Percentiles rank a stretch among this genome's conserved stretches.
Conservation (phyloP, 371 early-diverging fungal genomes). For the Saksenaea vasiformis region DNA sequence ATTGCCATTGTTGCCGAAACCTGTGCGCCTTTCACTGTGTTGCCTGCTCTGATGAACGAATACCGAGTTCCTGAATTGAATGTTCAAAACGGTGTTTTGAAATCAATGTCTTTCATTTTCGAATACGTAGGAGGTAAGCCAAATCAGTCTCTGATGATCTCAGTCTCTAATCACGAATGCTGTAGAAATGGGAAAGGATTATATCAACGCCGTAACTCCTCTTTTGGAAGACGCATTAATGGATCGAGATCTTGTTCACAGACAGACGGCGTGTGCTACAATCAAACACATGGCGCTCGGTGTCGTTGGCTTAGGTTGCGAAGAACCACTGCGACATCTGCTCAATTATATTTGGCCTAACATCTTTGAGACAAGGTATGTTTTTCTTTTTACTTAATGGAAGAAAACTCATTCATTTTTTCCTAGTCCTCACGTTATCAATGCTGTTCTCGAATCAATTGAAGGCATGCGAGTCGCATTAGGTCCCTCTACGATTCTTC, state of each 20-base stretch:
- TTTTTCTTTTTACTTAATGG: background rate
- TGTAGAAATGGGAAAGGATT: constrained; percentile 90
- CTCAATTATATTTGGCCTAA: constrained; percentile 98
- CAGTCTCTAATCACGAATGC: background rate
- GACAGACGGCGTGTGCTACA: constrained; percentile 95
- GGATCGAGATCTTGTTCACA: constrained; percentile 96
- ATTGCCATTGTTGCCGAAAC: constrained; percentile 93
- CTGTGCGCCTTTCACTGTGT: constrained; percentile 96
- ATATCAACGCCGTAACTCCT: constrained; percentile 94
- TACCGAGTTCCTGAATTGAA: constrained; percentile 98
- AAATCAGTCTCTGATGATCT: background rate
- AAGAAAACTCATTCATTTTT: constrained; percentile 9
- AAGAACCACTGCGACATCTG: constrained; percentile 92
- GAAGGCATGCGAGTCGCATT: constrained; percentile 92
- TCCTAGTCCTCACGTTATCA: constrained; percentile 91
- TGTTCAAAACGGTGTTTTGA: constrained; percentile 98
- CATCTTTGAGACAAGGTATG: constrained; percentile 89
- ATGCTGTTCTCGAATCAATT: constrained; percentile 95
- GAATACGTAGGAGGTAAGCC: constrained; percentile 86
- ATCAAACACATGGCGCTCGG: constrained; percentile 94
- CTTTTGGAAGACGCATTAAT: constrained; percentile 96
- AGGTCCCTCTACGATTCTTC: constrained; percentile 83
- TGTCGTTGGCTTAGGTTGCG: constrained; percentile 89
- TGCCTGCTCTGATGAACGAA: constrained; percentile 98
- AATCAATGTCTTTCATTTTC: constrained; percentile 93